phyloP scores from a whole-genome alignment of 2,329 filamentous ascomycete genomes.

The Tricladium varicosporioides region DNA sequence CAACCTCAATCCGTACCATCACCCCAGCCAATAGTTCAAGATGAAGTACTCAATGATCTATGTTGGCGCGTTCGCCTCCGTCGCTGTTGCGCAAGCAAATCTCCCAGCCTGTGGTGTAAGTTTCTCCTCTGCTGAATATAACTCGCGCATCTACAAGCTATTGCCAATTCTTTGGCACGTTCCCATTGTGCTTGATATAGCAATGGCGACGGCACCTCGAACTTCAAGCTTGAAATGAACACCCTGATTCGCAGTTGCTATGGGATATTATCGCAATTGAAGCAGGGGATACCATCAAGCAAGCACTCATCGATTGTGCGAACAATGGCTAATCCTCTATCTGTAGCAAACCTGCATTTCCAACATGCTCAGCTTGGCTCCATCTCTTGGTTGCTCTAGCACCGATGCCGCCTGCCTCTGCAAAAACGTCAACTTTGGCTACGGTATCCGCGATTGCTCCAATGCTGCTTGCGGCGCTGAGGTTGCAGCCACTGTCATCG shows the following conservation, averaged over 20 bases:
- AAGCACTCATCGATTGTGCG: background rate
- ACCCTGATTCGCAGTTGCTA: too few species aligned
- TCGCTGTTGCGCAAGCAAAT: constrained; percentile 25
- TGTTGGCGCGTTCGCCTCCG: constrained; percentile 27
- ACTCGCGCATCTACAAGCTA: too few species aligned
- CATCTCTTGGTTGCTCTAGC: constrained; percentile 39
- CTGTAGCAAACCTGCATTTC: constrained; percentile 39
- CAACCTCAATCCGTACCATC: background rate
- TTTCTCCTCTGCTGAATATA: constrained; percentile 3
- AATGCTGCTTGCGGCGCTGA: constrained; percentile 39
- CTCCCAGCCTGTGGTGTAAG: constrained; percentile 35
- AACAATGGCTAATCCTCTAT: constrained; percentile 17
- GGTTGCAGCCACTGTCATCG: constrained; percentile 28
- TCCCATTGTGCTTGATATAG: background rate
- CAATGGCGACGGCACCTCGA: background rate
- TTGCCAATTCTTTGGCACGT: background rate
- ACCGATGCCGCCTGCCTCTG: constrained; percentile 43
- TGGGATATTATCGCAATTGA: too few species aligned
- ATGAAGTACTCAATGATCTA: constrained; percentile 32
- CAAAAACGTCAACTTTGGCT: constrained; percentile 42
- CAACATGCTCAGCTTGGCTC: constrained; percentile 44
- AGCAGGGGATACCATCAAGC: background rate
- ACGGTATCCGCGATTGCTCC: constrained; percentile 47
- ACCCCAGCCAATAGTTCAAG: constrained; percentile 16
- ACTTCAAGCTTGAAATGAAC: background rate